phyloP scores from a whole-genome alignment of 2,329 filamentous ascomycete species.

The Nannizzia gypsea region DNA sequence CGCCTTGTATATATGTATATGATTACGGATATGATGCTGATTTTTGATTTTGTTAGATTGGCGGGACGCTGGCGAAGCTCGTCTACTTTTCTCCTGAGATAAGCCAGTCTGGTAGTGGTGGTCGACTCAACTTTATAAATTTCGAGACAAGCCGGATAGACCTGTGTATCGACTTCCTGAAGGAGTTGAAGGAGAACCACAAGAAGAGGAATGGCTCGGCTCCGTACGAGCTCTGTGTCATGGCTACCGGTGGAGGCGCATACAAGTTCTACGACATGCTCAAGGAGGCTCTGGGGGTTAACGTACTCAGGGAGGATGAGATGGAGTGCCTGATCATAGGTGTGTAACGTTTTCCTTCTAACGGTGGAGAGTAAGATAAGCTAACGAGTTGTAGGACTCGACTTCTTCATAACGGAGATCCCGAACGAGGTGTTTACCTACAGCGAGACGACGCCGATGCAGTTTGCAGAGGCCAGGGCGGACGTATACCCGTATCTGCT shows the following conservation, averaged over 20 bases:
- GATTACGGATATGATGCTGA: neutral
- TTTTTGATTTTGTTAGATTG: constrained; percentile 53
- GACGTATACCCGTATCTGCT: constrained; percentile 93
- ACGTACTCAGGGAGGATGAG: constrained; percentile 87
- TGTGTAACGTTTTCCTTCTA: constrained; percentile 32
- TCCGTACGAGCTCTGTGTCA: constrained; percentile 67
- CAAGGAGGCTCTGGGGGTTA: constrained; percentile 66
- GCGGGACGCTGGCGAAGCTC: constrained; percentile 86
- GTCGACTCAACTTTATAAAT: constrained; percentile 84
- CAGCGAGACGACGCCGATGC: constrained; percentile 79
- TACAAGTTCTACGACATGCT: constrained; percentile 96
- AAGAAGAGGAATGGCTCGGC: constrained; percentile 58
- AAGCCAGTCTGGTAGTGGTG: constrained; percentile 65
- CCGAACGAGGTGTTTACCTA: constrained; percentile 96
- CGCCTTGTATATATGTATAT: no score
- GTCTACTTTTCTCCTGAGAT: constrained; percentile 94
- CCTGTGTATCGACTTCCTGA: constrained; percentile 85
- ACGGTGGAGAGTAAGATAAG: neutral
- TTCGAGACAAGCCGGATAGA: constrained; percentile 95
- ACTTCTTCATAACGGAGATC: constrained; percentile 98
- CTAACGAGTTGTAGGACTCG: constrained; percentile 52
- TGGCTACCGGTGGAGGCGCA: constrained; percentile 90
- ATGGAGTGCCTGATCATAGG: constrained; percentile 98
- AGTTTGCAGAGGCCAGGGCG: constrained; percentile 64
- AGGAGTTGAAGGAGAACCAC: constrained; percentile 71